These are phyloP conservation scores for Dichomitus squalens DNA, from an alignment of 1,284 basidiomycete species.

Conservation along the genomic window DNA sequence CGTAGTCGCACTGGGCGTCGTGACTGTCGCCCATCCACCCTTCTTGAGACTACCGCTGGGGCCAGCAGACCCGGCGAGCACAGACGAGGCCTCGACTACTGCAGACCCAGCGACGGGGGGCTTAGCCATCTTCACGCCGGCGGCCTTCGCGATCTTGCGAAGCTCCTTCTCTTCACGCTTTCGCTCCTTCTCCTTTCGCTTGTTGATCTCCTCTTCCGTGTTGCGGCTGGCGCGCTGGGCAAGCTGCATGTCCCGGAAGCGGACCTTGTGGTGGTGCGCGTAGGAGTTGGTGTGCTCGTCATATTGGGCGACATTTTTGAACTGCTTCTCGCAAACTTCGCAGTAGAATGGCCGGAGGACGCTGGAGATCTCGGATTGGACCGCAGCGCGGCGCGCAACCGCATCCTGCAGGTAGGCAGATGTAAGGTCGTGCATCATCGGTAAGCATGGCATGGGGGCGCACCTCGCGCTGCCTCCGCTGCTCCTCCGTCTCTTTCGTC, in stretches of 20 bases:
- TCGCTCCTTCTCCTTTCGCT: constrained; percentile 79
- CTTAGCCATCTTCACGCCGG: constrained; percentile 71
- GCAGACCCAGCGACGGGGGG: constrained; percentile 32
- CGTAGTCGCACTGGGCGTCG: constrained; percentile 1
- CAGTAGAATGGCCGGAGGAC: constrained; percentile 79
- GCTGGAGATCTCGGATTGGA: constrained; percentile 65
- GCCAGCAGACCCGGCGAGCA: constrained; percentile 25
- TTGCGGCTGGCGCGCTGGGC: constrained; percentile 51
- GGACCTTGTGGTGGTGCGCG: constrained; percentile 80
- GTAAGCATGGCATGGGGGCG: constrained; percentile 7
- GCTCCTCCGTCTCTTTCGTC: constrained; percentile 75
- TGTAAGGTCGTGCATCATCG: not conserved
- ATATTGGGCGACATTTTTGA: constrained; percentile 78
- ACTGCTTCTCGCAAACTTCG: constrained; percentile 80
- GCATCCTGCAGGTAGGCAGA: constrained; percentile 47
- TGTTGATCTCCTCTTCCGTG: constrained; percentile 63
- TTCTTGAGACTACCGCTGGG: constrained; percentile 47
- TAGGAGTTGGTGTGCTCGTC: constrained; percentile 87
- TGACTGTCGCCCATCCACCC: constrained; percentile 57
- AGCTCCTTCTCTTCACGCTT: constrained; percentile 82
- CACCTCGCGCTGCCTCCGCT: constrained; percentile 72
- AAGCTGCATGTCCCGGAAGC: constrained; percentile 76
- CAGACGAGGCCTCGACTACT: constrained; percentile 16
- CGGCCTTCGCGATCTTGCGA: constrained; percentile 76
- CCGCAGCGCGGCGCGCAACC: constrained; percentile 65